A percentile compares a stretch with the other conserved stretches of the same genome.
Conservation (phyloP, 2,329 filamentous ascomycete species). For the Coniochaeta sp. region DNA sequence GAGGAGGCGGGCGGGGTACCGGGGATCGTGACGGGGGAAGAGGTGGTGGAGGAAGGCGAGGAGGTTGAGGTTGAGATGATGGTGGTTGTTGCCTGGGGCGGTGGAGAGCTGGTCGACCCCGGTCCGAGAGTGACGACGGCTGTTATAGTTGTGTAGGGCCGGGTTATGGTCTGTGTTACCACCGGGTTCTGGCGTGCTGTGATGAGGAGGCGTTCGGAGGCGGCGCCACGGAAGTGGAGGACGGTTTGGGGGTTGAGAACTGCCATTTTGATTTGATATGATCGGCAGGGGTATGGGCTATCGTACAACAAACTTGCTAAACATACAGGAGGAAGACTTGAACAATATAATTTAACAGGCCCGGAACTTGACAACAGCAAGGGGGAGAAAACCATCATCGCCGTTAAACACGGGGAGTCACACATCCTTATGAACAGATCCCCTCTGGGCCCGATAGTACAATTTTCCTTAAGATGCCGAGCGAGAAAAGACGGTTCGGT, state of each 20-base stretch:
- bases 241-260: background rate
- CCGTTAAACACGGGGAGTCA: no score
- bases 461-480: background rate
- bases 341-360: background rate
- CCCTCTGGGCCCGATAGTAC: background rate
- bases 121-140: conserved; percentile 25
- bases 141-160: conserved; percentile 27
- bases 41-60: conserved; percentile 10
- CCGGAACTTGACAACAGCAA: no score
- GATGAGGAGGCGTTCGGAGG: background rate
- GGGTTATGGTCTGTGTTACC: conserved; percentile 29
- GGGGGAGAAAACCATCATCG: no score
- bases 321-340: background rate
- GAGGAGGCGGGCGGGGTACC: conserved; percentile 9
- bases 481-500: background rate
- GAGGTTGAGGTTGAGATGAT: conserved; percentile 4
- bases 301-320: background rate
- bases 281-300: background rate
- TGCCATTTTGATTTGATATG: background rate
- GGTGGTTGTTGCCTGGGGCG: conserved; percentile 7
- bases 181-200: conserved; percentile 12
- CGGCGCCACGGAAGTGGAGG: background rate
- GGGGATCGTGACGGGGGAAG: background rate
- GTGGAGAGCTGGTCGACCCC: conserved; percentile 8
- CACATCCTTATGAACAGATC: background rate